Base-by-base conservation (phyloP, 1,284 basidiomycete genomes). In the Mycena sp. region DNA sequence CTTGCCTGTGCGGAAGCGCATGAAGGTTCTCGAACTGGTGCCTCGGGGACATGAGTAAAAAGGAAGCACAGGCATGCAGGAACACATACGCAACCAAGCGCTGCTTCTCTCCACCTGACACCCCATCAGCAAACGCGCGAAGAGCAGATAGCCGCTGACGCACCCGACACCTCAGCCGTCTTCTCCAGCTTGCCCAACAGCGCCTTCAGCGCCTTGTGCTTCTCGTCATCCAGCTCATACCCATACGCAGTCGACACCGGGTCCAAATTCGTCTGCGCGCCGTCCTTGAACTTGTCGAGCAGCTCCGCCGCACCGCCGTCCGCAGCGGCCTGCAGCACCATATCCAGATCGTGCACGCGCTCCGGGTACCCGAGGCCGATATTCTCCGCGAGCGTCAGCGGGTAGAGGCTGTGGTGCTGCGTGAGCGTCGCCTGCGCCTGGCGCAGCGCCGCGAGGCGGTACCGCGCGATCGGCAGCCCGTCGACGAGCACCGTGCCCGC, bases 401-500 rank as follows among this genome's bases (percentile, higher is more conserved):
- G 83, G 63, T 77, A 83, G 9, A 83, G 63, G 0, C 70, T 60
- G 64, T 80, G 81, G 21, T 82, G 80, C 67, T 85, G 83, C 6
- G 77, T 80, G 2, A 85, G 76, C 29, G 77, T 73, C 0, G 81
- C 76, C 21, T 75, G 80, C 0, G 79, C 72, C 7, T 70, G 73
- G n/a, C 80, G 78, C 5, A 84, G 70, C 32, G 78, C 78, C 10
- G 69, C 64, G 4, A 80, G 54, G 2, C 68, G 55, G 61, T 80
- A 83, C 5, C 73, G 66, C 3, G 68, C 56, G 11, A 80, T 76
- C 4, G 77, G 77, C 10, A 70, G 62, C 3, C 77, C 78, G 57
- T 84, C 82, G 32, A 85, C 72, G 11, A 81, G 67, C 6, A 85
- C 67, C 9, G 72, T 59, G 1, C 83, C 83, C 3, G 19, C 6